Conservation (phyloP, 23 red algal genomes). For the Gracilaria vermiculophylla region DNA sequence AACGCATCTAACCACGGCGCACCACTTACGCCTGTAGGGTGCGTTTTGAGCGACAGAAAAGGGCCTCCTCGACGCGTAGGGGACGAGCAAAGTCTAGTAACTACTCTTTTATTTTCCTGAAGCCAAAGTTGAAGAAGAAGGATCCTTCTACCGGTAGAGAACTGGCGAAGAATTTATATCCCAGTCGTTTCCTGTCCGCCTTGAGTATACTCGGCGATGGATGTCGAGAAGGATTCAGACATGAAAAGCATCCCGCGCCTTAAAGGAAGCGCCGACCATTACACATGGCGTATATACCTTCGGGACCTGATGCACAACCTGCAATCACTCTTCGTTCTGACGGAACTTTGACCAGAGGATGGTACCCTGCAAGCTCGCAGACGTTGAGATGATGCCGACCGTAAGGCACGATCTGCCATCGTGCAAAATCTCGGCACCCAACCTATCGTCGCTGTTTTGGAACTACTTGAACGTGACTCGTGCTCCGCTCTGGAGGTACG, state of each 20-base stretch:
- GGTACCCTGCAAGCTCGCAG: not conserved
- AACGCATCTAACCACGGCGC: too few species aligned
- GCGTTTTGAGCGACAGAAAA: too few species aligned
- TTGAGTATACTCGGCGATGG: too few species aligned
- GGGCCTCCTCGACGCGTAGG: too few species aligned
- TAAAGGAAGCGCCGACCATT: not conserved
- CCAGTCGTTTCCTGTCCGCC: not conserved
- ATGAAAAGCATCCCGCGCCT: not conserved
- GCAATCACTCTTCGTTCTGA: too few species aligned
- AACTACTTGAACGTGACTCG: not conserved
- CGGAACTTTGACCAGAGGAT: not conserved
- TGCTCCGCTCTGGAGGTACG: not conserved
- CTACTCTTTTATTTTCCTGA: too few species aligned
- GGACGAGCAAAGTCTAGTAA: too few species aligned
- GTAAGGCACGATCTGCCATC: not conserved
- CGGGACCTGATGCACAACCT: not conserved
- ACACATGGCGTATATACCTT: not conserved
- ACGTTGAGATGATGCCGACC: constrained; percentile 2
- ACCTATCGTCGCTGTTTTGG: not conserved
- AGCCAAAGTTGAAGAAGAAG: not conserved
- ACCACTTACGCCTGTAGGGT: too few species aligned
- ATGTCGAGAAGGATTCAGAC: too few species aligned
- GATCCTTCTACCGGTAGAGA: not conserved
- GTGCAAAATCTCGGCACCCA: not conserved
- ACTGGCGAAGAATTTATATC: not conserved